phyloP scores from a whole-genome alignment of 2,329 filamentous ascomycete species.

The Aspergillus aculeatinus region DNA sequence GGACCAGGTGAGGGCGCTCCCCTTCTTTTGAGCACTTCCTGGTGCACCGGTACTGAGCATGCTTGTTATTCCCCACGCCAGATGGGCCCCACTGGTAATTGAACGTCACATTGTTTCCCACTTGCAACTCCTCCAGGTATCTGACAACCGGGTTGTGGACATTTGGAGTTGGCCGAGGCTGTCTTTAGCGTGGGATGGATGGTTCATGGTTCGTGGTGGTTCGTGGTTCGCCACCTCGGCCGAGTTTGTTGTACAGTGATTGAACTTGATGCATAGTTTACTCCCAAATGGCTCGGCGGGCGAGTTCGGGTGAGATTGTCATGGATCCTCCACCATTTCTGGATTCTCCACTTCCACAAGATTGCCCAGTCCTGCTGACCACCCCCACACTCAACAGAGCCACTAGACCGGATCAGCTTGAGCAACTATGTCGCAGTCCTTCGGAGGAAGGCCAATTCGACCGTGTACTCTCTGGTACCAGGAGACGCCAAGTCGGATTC shows the following conservation, averaged over 20 bases:
- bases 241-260: background rate
- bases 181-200: too few relatives aligned
- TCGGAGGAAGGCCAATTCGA: background rate
- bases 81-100: background rate
- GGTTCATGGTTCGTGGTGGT: background rate
- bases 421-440: background rate
- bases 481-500: background rate
- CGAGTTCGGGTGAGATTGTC: constrained; percentile 1
- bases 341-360: background rate
- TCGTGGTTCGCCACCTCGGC: background rate
- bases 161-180: background rate
- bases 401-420: background rate
- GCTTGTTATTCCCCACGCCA: background rate
- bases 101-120: too few relatives aligned
- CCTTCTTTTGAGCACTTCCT: background rate
- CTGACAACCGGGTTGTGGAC: background rate
- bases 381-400: background rate
- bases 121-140: too few relatives aligned
- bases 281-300: background rate
- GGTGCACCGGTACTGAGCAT: background rate
- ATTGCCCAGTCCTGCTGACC: background rate
- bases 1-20: background rate
- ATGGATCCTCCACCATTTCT: background rate
- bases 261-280: background rate
- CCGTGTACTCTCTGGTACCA: background rate